Percentiles rank a stretch among this genome's conserved stretches.
Evolutionary conservation across 306 rosid genomes (phyloP).

Genomic region (Medicago lupulina): DNA sequence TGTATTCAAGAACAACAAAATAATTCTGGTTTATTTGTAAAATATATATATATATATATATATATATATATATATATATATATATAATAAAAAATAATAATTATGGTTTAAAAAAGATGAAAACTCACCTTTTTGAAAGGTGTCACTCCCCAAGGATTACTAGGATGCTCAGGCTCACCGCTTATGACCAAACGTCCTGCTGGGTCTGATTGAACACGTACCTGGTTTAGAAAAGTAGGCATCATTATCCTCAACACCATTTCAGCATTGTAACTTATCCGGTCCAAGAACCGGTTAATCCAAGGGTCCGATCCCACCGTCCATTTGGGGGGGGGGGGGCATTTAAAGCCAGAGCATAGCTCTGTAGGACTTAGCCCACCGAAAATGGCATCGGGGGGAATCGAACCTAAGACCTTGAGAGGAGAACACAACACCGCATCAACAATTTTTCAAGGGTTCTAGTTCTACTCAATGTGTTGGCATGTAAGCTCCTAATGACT

Average conservation of each 20-base stretch:
- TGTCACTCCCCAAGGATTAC: conserved; percentile 99
- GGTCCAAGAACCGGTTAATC: too few relatives aligned
- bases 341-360: too few relatives aligned
- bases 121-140: conserved; percentile 85
- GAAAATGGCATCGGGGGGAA: too few relatives aligned
- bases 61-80: too few relatives aligned
- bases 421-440: conserved; percentile 1
- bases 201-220: conserved; percentile 97
- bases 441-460: conserved; percentile 20
- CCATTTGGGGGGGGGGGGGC: too few relatives aligned
- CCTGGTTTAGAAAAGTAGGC: conserved; percentile 55
- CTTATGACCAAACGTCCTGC: conserved; percentile 92
- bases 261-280: conserved; percentile 2
- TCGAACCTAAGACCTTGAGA: too few relatives aligned
- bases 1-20: background rate
- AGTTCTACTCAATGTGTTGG: background rate
- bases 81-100: too few relatives aligned
- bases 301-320: too few relatives aligned
- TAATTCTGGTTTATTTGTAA: background rate
- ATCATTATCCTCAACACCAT: conserved; percentile 28
- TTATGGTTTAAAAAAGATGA: background rate
- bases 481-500: background rate
- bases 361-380: too few relatives aligned
- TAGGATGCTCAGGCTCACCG: conserved; percentile 93
- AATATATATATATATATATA: too few relatives aligned